Base-by-base conservation (phyloP, 169 alveolate species). In the Besnoitia besnoiti region DNA sequence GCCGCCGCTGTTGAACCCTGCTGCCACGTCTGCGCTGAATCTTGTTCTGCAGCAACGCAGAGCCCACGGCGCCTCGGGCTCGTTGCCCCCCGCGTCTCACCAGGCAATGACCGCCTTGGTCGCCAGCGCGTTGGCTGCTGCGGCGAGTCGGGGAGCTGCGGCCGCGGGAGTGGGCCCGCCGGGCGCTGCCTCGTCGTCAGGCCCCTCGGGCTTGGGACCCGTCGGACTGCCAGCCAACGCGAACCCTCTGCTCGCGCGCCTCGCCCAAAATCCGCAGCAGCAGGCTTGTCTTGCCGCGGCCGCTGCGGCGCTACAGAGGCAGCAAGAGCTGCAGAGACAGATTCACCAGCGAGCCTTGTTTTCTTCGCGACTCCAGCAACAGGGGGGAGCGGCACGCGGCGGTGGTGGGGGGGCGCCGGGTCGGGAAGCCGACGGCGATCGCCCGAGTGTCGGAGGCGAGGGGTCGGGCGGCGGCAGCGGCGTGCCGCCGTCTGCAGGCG, bases 311-410 rank as follows among this genome's bases (percentile, higher is more conserved):
- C n/a, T 73, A 1, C 82, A 73, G 87, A 19, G 40, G 47, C 87
- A 77, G 87, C 37, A 77, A 24, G 44, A 77, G 87, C 87, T 77
- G 59, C 50, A 77, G 87, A 19, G 33, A 35, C 87, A 37, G 59
- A 19, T 37, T 14, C 87, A 37, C 35, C 87, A 42, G 37, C 33
- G 87, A 4, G 87, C 40, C 55, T 35, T 77, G 49, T 27, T 77
- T 35, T 77, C 87, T 12, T 44, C 61, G 87, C 55, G 87, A 10
- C 55, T 21, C 35, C 50, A 16, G 59, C 4, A 16, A n/a, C 87
- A 19, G 5, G 21, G 61, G 10, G 61, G 4, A 2, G 59, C 16
- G 7, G 55, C 39, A 8, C 21, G 40, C 61, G 55, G 87, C 40
- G 30, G 59, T 16, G 87, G 47, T 16, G 87, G 87, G n/a, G n/a